A percentile compares a stretch with the other conserved stretches of the same genome.
Evolutionary conservation across 305 asterid species (phyloP).

Genomic region (Ilex paraguariensis): DNA sequence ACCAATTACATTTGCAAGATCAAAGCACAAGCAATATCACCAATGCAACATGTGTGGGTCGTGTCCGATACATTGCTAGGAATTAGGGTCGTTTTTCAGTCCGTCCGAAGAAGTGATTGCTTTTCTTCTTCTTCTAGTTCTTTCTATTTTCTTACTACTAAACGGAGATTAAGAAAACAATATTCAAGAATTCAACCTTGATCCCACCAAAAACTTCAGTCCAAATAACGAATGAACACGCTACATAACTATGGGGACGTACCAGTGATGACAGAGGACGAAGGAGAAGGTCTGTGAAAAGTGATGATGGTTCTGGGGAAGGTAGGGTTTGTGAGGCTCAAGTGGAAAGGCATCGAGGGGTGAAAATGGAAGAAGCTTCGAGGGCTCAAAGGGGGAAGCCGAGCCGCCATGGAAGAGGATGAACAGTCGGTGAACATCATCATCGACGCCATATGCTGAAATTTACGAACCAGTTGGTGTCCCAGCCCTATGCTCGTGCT

Average conservation of each 20-base stretch:
- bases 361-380: slow-evolving; percentile 24
- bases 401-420: slow-evolving; percentile 8
- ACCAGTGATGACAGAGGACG: slow-evolving; percentile 39
- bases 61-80: too few species aligned
- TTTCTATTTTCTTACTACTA: too few species aligned
- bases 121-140: too few species aligned
- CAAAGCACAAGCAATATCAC: too few species aligned
- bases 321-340: slow-evolving; percentile 17
- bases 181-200: too few species aligned
- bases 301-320: slow-evolving; percentile 24
- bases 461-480: slow-evolving; percentile 23
- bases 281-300: slow-evolving; percentile 17
- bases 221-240: neutral
- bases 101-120: too few species aligned
- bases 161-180: too few species aligned
- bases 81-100: too few species aligned
- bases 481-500: slow-evolving; percentile 54
- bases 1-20: too few species aligned
- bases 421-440: slow-evolving; percentile 16
- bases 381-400: slow-evolving; percentile 19
- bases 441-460: slow-evolving; percentile 34
- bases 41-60: too few species aligned
- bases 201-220: neutral
- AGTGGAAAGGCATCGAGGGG: slow-evolving; percentile 25
- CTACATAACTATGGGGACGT: neutral